Conservation (phyloP, 148 eudicot genomes). For the Camellia lanceoleosa region DNA sequence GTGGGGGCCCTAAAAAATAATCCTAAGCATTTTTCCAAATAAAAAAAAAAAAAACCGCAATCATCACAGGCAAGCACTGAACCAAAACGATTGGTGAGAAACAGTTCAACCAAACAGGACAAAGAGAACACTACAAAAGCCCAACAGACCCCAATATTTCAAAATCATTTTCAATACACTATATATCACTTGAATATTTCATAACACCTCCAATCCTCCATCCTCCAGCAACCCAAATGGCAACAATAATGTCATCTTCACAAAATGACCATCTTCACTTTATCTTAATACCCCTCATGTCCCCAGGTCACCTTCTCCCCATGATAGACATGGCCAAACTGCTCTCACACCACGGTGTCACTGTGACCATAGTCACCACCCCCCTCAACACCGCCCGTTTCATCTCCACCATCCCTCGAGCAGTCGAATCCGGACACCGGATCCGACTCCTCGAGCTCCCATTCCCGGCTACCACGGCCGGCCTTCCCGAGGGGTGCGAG, state of each 20-base stretch:
- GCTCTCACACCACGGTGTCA: conserved; percentile 28
- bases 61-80: no score
- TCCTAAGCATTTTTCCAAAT: no score
- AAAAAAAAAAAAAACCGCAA: no score
- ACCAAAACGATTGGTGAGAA: no score
- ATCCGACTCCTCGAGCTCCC: conserved; percentile 14
- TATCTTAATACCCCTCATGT: conserved; percentile 29
- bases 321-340: conserved; percentile 43
- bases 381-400: conserved; percentile 34
- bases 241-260: neutral
- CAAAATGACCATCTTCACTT: conserved; percentile 29
- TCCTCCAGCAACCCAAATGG: neutral
- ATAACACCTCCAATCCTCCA: neutral
- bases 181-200: no score
- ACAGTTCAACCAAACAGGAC: no score
- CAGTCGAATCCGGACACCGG: conserved; percentile 23
- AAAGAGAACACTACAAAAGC: no score
- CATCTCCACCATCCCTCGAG: conserved; percentile 17
- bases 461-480: conserved; percentile 13
- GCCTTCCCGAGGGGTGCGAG: conserved; percentile 21
- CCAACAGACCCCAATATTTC: no score
- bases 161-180: no score
- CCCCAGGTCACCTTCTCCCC: conserved; percentile 47
- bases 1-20: no score
- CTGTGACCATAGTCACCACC: conserved; percentile 36